A percentile compares a stretch with the other conserved stretches of the same genome.
phyloP scores from a whole-genome alignment of 179 eudicot genomes.

The Heliamphora pulchella region DNA sequence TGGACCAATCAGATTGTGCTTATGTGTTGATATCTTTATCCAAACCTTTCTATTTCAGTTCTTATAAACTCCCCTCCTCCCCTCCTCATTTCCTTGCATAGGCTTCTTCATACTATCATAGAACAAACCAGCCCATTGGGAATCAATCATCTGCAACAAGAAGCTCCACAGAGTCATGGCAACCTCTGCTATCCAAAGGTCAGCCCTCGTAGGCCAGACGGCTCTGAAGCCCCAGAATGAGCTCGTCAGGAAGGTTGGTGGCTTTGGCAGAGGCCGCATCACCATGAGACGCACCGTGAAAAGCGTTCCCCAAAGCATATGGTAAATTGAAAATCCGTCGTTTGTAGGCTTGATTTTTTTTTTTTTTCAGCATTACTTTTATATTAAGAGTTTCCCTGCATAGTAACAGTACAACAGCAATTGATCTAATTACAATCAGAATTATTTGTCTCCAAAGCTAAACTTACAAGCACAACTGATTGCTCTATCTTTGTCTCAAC shows the following conservation, averaged over 20 bases:
- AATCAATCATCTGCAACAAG: neutral
- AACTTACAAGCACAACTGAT: neutral
- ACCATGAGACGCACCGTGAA: constrained; percentile 28
- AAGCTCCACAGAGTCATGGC: neutral
- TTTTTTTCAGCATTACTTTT: neutral
- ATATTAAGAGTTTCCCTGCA: neutral
- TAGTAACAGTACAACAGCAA: too few species aligned
- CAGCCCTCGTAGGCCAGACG: constrained; percentile 18
- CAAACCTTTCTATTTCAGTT: constrained; percentile 18
- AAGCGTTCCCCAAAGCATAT: constrained; percentile 29
- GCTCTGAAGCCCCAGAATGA: constrained; percentile 20
- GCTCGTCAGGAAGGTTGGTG: constrained; percentile 19
- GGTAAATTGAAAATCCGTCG: constrained; percentile 9
- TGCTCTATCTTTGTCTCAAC: neutral
- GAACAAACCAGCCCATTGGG: too few species aligned
- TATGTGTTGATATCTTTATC: constrained; percentile 34
- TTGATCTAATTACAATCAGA: too few species aligned
- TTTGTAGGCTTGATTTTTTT: too few species aligned
- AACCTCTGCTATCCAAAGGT: constrained; percentile 21
- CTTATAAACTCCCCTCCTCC: constrained; percentile 2
- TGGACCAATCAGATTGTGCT: constrained; percentile 39
- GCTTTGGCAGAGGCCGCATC: constrained; percentile 21
- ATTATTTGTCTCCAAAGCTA: too few species aligned
- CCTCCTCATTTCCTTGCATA: constrained; percentile 9
- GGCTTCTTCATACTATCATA: neutral